Conservation (phyloP, 148 eudicot genomes). For the Dianthus caryophyllus region DNA sequence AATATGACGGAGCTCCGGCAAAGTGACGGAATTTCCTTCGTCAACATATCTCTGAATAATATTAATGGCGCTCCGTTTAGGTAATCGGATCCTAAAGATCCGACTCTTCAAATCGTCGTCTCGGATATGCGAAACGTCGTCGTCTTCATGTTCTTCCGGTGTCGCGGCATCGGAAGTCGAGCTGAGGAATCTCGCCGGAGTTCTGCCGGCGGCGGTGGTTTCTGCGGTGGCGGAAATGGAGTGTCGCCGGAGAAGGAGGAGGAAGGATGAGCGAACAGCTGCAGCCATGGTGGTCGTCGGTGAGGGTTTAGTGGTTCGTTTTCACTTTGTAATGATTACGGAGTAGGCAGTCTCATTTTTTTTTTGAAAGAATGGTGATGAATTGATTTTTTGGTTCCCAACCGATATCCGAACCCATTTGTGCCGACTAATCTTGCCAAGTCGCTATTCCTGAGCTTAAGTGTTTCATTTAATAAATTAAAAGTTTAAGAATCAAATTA, state of each 20-base stretch:
- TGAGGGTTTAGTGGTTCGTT: too few relatives aligned
- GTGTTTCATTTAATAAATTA: too few relatives aligned
- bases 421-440: too few relatives aligned
- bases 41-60: constrained; percentile 68
- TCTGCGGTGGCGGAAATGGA: not conserved
- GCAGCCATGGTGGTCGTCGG: constrained; percentile 28
- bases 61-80: constrained; percentile 74
- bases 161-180: constrained; percentile 32
- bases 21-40: constrained; percentile 53
- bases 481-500: too few relatives aligned
- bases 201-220: constrained; percentile 11
- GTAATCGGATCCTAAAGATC: constrained; percentile 66
- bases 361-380: too few relatives aligned
- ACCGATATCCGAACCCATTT: too few relatives aligned
- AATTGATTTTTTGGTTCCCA: too few relatives aligned
- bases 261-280: constrained; percentile 42
- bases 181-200: constrained; percentile 21
- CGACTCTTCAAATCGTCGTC: constrained; percentile 66
- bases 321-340: too few relatives aligned
- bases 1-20: constrained; percentile 60
- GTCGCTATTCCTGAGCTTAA: too few relatives aligned
- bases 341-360: too few relatives aligned
- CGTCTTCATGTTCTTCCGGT: constrained; percentile 25
- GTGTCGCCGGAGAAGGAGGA: constrained; percentile 30
- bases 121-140: constrained; percentile 22